Evolutionary conservation across 208 protist species (phyloP), one percentile per base, ranked within the genome.

Genomic region (Porcisia hertigi): DNA sequence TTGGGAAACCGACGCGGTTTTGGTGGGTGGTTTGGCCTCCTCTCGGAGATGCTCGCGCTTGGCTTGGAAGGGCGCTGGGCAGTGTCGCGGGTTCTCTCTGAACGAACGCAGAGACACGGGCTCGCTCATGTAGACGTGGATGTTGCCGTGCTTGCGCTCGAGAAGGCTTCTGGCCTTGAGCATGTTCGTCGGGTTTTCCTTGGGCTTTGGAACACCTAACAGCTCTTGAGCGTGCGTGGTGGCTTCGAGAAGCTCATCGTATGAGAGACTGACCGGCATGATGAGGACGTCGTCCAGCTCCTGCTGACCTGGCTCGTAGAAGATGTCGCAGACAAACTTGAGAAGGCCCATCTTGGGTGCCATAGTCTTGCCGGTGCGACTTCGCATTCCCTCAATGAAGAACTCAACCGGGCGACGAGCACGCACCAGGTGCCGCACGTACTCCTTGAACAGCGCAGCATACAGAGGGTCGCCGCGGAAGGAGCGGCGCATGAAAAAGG

Each of bases 401-500:
- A 98, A 98, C 82, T 98, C 92, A 2, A 97, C 54, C 54, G 84
- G 76, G 47, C 84, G 85, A 12, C 80, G 71, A 36, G 80, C 75
- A 52, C 81, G 80, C 47, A 95, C 86, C 14, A 98, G 80, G 58
- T 94, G 90, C 34, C 84, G 82, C 16, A 97, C 79, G 73, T 97
- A 98, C 76, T 96, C 89, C 72, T 77, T 82, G 75, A 97, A 96
- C 34, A 97, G 84, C 18, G 77, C 71, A 41, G 84, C 79, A 76
- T 98, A 97, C 23, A 98, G 80, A 2, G 72, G 76, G 79, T 97
- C 94, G 58, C 84, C 83, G 47, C 87, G 82, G 77, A 98, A 97
- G 45, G 83, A 85, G 57, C 92, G 85, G 53, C 92, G 92, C 82
- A 98, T 96, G 69, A 98, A 98, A 73, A 98, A 96, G n/a, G 92